Evolutionary conservation across 2,329 filamentous ascomycete genomes (phyloP), one percentile per base, ranked within the genome.

Genomic region (Beauveria caledonica): DNA sequence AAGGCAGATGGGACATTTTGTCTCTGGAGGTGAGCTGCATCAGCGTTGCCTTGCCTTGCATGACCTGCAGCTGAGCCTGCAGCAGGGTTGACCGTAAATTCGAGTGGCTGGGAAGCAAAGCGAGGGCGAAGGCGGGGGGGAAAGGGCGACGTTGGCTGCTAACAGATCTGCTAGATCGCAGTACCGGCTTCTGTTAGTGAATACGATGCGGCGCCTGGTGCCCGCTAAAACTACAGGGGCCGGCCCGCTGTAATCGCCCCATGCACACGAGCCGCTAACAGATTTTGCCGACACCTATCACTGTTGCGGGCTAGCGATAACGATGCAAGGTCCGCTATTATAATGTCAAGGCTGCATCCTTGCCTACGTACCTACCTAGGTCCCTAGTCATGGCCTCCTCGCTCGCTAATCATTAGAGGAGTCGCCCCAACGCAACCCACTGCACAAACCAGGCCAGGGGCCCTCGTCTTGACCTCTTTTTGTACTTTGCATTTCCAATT

Each of bases 81-180:
- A 27, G 44, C 54, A 58, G 44, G 33, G 19, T 19, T 39, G 62
- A 68, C 68, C 66, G 68, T 67, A 68, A 70, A 70, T 69, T 69
- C 67, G 63, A 67, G 67, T 68, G 68, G 68, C 68, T 70, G 68
- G 68, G 63, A 33, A 17, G 29, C 9, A 19, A 15, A 10, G n/a
- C 48, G 67, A 66, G 62, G 54, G 36, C 4, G 17, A n/a, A n/a
- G n/a, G n/a, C n/a, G n/a, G n/a, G n/a, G 15, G 29, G 19, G 27
- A 36, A 33, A n/a, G 23, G 39, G 25, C 5, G 29, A 23, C 27
- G 49, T 11, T 46, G 25, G 53, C 29, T 19, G n/a, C 44, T 23
- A 44, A 17, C 23, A 57, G 17, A 5, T 46, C n/a, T 39, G 13
- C 21, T 19, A 19, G n/a, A 4, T 13, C 9, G 7, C 11, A 39